A percentile compares a stretch with the other conserved stretches of the same genome.
phyloP scores from a whole-genome alignment of 371 early-diverging fungal genomes.

The Coemansia sp. region DNA sequence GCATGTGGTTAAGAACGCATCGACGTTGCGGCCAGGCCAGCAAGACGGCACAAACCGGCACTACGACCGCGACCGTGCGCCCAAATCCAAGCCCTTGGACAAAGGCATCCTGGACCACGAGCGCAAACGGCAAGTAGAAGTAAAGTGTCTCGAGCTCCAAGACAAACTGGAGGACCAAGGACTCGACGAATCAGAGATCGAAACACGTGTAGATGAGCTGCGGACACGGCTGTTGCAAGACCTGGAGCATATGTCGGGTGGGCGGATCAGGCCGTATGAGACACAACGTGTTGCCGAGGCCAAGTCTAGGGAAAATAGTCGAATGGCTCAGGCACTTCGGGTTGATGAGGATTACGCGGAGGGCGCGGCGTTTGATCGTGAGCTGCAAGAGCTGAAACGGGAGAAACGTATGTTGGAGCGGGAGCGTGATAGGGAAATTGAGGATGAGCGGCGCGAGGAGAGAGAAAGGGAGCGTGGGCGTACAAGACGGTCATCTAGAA shows the following conservation, averaged over 20 bases:
- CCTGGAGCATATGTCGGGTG: constrained; percentile 54
- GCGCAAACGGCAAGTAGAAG: constrained; percentile 81
- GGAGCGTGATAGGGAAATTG: constrained; percentile 33
- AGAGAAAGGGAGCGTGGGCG: background rate
- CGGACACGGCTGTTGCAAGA: constrained; percentile 57
- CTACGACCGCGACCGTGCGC: constrained; percentile 15
- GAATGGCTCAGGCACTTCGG: constrained; percentile 67
- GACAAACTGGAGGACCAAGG: constrained; percentile 70
- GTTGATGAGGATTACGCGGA: constrained; percentile 68
- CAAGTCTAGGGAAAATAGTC: constrained; percentile 66
- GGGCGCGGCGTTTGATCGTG: constrained; percentile 80
- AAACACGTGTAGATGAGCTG: constrained; percentile 56
- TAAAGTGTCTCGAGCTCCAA: constrained; percentile 75
- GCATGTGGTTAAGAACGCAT: constrained; percentile 87
- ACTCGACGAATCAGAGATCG: constrained; percentile 61
- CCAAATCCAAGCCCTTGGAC: constrained; percentile 52
- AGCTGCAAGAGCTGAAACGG: constrained; percentile 64
- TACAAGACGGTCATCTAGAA: constrained; percentile 1
- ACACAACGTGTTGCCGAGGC: constrained; percentile 72
- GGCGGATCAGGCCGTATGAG: constrained; percentile 54
- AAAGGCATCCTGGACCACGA: constrained; percentile 81
- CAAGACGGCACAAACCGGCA: constrained; percentile 11
- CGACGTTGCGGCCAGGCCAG: constrained; percentile 62
- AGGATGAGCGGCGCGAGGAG: background rate
- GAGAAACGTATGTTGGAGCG: constrained; percentile 54